Base-by-base conservation (phyloP, 2,329 filamentous ascomycete species). In the Neonectria magnoliae region DNA sequence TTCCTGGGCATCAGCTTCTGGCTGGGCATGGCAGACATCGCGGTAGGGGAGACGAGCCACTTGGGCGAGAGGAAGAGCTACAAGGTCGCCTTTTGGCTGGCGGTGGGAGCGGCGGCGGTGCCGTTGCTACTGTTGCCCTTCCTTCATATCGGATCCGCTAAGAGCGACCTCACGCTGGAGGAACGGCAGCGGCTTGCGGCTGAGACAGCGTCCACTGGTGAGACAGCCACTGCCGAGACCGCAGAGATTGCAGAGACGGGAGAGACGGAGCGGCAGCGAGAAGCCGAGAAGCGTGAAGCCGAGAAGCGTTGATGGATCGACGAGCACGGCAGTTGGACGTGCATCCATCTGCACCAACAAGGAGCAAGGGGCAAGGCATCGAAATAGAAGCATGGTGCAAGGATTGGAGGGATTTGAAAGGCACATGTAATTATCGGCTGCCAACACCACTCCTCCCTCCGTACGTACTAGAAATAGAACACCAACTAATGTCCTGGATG, bases 1-100 rank as follows among this genome's bases (percentile, higher is more conserved):
- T 88, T 90, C 70, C 76, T 92, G 5, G 88, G 88, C 5, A 88
- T 91, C 57, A 88, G 88, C 2, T 79, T 92, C 31, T 85, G 87
- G 69, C 81, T 92, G 14, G 90, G 87, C 0, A 85, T 91, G 64
- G 87, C 86, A 5, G 89, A 92, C 72, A 84, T 92, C 13, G 77
- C 76, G 3, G 78, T 81, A n/a, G 81, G 81, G 0, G 66, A 76
- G 42, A 77, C 77, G 10, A 79, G 81, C 48, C 84, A 81, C 11
- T 77, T 76, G 10, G 65, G 76, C 2, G 64, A 83, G 41, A 53
- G 68, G n/a, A 56, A 73, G 62, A 74, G 72, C 31, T 74, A 74
- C 57, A 65, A 74, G 64, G 66, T 70, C 22, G 72, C 69, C 14
- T 74, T 74, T 29, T 74, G 72, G 72, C 31, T 74, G 41, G 63